A percentile compares a stretch with the other conserved stretches of the same genome.
Conservation (phyloP, 495 filamentous ascomycete genomes). For the Xylaria grammica region DNA sequence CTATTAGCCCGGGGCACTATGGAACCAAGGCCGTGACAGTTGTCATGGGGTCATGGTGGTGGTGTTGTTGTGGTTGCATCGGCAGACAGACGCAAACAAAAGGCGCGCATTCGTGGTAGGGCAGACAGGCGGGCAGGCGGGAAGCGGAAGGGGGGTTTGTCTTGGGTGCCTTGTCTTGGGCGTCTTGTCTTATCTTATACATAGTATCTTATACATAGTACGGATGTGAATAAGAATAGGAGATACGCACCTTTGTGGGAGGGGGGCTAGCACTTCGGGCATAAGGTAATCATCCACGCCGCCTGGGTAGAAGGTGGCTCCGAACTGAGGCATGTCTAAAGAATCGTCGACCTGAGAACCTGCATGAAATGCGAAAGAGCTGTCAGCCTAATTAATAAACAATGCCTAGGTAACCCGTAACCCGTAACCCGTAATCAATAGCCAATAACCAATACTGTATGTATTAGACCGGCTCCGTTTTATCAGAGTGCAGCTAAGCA, state of each 20-base stretch:
- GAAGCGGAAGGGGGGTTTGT: too few relatives aligned
- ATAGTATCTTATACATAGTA: constrained; percentile 24
- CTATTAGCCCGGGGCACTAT: constrained; percentile 16
- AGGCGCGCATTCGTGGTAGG: constrained; percentile 19
- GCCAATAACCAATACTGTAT: constrained; percentile 13
- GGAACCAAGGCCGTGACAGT: background rate
- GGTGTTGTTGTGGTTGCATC: background rate
- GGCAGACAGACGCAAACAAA: constrained; percentile 18
- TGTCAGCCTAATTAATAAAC: constrained; percentile 34
- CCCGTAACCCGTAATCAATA: constrained; percentile 23
- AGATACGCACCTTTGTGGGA: constrained; percentile 81
- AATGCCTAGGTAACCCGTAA: constrained; percentile 16
- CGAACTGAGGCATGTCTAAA: constrained; percentile 58
- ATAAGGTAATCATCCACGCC: constrained; percentile 87
- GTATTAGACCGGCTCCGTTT: constrained; percentile 11
- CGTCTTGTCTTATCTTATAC: background rate
- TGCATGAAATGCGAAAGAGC: constrained; percentile 46
- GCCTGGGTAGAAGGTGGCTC: constrained; percentile 90
- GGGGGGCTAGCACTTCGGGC: constrained; percentile 66
- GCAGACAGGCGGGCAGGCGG: background rate
- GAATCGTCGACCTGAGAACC: constrained; percentile 47
- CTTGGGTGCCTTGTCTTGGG: too few relatives aligned
- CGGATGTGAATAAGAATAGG: constrained; percentile 19
- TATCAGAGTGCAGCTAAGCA: constrained; percentile 16
- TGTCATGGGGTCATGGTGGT: background rate